A percentile compares a stretch with the other conserved stretches of the same genome.
Evolutionary conservation across 805 yeast genomes (phyloP).

Genomic region (Zygoascus biomembranicola): DNA sequence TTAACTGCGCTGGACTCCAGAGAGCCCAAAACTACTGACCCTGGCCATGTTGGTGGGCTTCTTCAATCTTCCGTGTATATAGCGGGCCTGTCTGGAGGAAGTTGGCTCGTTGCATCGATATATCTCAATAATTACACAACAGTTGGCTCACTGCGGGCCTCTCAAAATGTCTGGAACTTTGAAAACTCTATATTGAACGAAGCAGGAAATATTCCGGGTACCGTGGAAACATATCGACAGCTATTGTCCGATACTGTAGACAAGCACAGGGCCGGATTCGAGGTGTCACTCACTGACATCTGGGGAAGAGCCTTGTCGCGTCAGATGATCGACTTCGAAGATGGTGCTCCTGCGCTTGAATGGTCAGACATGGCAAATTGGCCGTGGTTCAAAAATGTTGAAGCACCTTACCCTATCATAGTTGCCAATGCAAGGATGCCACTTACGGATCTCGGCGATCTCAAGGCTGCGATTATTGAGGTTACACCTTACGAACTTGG

Average conservation of each 20-base stretch:
- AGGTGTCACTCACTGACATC: conserved; percentile 60
- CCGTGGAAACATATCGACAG: conserved; percentile 29
- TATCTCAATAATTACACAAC: conserved; percentile 63
- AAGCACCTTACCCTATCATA: conserved; percentile 56
- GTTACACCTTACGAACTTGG: conserved; percentile 62
- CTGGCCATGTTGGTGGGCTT: conserved; percentile 44
- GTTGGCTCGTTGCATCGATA: conserved; percentile 67
- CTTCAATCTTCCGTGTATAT: conserved; percentile 61
- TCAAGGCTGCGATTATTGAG: conserved; percentile 52
- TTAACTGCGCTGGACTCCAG: conserved; percentile 71
- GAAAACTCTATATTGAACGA: conserved; percentile 48
- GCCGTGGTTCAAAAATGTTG: conserved; percentile 47
- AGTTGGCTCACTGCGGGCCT: conserved; percentile 46
- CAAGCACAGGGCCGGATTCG: conserved; percentile 60
- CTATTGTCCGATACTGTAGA: conserved; percentile 4
- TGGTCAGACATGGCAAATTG: conserved; percentile 46
- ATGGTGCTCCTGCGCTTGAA: conserved; percentile 49
- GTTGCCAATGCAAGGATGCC: conserved; percentile 37
- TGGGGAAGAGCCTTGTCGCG: conserved; percentile 70
- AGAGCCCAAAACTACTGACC: conserved; percentile 28
- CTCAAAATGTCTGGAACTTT: conserved; percentile 55
- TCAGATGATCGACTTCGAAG: conserved; percentile 47
- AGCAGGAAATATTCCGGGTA: conserved; percentile 39
- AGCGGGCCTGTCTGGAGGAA: conserved; percentile 74
- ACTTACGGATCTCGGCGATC: conserved; percentile 42